These are phyloP conservation scores for Epichloe sibirici DNA, from an alignment of 2,329 filamentous ascomycete species.

Conservation along the genomic window DNA sequence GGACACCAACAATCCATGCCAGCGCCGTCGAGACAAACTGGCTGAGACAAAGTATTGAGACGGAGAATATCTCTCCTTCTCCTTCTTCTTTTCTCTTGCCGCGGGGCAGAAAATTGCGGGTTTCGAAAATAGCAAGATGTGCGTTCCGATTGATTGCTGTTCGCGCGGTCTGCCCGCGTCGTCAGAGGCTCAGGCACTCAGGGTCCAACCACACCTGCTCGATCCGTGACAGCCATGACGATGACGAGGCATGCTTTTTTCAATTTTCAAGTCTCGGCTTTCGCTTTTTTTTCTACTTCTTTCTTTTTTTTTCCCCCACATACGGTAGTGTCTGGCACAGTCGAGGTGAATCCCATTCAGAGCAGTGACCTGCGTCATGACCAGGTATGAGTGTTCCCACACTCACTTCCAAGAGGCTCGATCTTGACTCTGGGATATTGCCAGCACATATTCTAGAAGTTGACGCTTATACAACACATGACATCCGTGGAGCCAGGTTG, in stretches of 20 bases:
- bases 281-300: too few species aligned
- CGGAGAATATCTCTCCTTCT: neutral
- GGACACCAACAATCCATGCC: neutral
- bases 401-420: neutral
- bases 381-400: too few species aligned
- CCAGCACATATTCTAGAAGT: neutral
- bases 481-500: neutral
- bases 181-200: neutral
- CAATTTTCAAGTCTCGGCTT: neutral
- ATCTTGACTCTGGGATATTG: neutral
- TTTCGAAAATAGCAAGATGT: neutral
- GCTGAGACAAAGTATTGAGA: conserved; percentile 3
- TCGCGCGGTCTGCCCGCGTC: neutral
- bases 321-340: neutral
- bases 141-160: neutral
- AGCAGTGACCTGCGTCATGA: neutral
- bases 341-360: neutral
- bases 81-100: neutral
- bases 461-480: neutral
- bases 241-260: neutral
- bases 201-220: neutral
- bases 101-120: neutral
- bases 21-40: neutral
- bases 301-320: fast-evolving
- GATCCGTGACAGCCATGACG: neutral